Percentiles rank a stretch among this genome's conserved stretches.
Evolutionary conservation across 2,329 filamentous ascomycete species (phyloP).

Genomic region (Ascosphaera pollenicola): DNA sequence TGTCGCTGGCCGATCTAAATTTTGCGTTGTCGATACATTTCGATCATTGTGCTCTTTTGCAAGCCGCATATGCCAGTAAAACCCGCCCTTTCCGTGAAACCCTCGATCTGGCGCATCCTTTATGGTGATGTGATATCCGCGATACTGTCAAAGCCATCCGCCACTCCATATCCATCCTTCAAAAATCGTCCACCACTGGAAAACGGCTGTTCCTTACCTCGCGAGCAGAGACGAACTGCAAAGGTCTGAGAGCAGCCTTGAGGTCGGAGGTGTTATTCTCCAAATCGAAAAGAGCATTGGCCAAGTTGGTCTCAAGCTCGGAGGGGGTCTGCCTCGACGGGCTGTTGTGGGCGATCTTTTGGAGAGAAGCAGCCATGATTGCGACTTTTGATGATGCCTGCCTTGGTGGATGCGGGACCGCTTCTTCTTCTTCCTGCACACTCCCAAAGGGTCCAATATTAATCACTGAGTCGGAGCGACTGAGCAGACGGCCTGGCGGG

Average conservation of each 20-base stretch:
- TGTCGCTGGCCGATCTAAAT: no score
- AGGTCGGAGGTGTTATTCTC: constrained; percentile 99
- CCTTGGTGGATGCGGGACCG: constrained; percentile 1
- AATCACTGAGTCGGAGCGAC: background rate
- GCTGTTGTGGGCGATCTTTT: constrained; percentile 98
- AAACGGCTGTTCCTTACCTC: constrained; percentile 50
- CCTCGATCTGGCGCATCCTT: no score
- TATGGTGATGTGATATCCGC: no score
- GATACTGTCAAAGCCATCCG: background rate
- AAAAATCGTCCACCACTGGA: constrained; percentile 1
- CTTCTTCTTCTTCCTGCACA: background rate
- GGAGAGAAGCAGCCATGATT: constrained; percentile 50
- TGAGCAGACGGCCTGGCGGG: background rate
- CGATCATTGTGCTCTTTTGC: no score
- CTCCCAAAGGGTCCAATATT: background rate
- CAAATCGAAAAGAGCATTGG: constrained; percentile 92
- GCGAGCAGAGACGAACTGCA: constrained; percentile 97
- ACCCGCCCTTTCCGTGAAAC: no score
- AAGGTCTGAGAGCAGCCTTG: constrained; percentile 83
- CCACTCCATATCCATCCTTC: background rate
- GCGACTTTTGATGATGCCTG: constrained; percentile 9
- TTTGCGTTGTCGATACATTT: no score
- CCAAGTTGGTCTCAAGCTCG: constrained; percentile 94
- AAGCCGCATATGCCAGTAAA: no score
- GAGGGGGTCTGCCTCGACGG: constrained; percentile 87